Base-by-base conservation (phyloP, 129 eudicot genomes). In the Ambrosia trifida region DNA sequence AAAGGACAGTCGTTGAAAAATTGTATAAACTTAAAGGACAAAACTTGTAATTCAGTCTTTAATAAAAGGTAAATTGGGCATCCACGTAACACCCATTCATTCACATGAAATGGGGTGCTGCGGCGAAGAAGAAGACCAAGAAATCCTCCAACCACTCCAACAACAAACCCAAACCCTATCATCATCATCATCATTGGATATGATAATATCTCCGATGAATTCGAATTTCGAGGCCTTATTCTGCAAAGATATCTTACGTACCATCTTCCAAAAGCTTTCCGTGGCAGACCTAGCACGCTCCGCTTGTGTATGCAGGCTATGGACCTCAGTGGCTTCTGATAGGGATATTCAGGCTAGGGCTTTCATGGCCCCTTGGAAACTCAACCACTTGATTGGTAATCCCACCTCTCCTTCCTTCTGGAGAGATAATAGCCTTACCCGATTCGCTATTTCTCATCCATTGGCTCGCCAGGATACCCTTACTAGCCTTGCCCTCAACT, bases 401-500 rank as follows among this genome's bases (percentile, higher is more conserved):
- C 96, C 99, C 17, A 74, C 67, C 78, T 90, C 97, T 30, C 85
- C 89, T 43, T 73, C 83, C 73, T 94, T 94, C 77, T 94, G 97
- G 97, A 90, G 93, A 52, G 97, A 90, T 62, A 84, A 75, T 38
- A 78, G 70, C 18, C 72, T 94, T 2, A 44, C 72, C 1, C 84
- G 83, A 32, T 94, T 94, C 76, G 97, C 97, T 11, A 81, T 94
- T 52, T 94, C 97, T 6, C 99, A 94, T 71, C 78, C 88, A 3
- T 47, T 94, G 70, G 63, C 36, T 3, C 80, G 83, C 1, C 81
- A 85, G 14, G 99, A 94, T 28, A 72, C 93, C 20, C 80, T 94
- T 14, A 85, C 97, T 66, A 86, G 97, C 76, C 97, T 94, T 19
- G 99, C 99, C 44, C 89, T 94, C 35, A 94, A 90, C 73, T 94